phyloP scores from a whole-genome alignment of 768 basidiomycete genomes.

The Mycena pura region DNA sequence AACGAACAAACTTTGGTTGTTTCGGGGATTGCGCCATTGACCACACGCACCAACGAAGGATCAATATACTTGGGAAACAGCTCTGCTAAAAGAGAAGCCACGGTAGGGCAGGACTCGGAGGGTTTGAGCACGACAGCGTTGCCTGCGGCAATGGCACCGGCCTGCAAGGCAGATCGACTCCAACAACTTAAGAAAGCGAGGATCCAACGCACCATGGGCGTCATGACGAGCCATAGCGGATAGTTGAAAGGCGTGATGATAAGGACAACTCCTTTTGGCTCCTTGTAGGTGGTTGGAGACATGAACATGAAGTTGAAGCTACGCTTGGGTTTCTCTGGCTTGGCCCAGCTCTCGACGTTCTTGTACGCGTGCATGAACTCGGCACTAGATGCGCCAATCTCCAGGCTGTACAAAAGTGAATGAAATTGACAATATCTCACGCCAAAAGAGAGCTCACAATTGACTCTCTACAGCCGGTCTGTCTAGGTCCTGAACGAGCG shows the following conservation, averaged over 20 bases:
- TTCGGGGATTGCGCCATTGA: conserved; percentile 73
- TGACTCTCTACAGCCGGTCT: conserved; percentile 65
- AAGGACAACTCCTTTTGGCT: conserved; percentile 77
- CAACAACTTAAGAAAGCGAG: background rate
- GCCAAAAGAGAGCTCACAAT: conserved; percentile 39
- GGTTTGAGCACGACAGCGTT: conserved; percentile 77
- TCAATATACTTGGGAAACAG: conserved; percentile 82
- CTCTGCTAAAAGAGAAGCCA: conserved; percentile 65
- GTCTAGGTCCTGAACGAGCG: conserved; percentile 68
- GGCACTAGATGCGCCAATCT: conserved; percentile 58
- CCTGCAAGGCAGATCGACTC: conserved; percentile 31
- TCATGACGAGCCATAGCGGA: conserved; percentile 64
- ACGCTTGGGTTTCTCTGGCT: conserved; percentile 64
- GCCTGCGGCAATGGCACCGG: conserved; percentile 82
- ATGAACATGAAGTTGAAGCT: conserved; percentile 62
- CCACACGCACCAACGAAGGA: conserved; percentile 63
- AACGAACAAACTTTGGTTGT: conserved; percentile 55
- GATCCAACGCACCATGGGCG: conserved; percentile 58
- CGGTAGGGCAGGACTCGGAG: conserved; percentile 69
- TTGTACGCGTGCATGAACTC: conserved; percentile 63
- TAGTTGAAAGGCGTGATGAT: conserved; percentile 82
- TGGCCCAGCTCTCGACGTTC: conserved; percentile 78
- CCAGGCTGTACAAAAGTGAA: conserved; percentile 60
- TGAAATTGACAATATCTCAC: too few species aligned
- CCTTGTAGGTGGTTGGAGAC: conserved; percentile 71